These are phyloP conservation scores for Blastomyces silverae DNA, from an alignment of 2,329 filamentous ascomycete genomes.

Conservation along the genomic window DNA sequence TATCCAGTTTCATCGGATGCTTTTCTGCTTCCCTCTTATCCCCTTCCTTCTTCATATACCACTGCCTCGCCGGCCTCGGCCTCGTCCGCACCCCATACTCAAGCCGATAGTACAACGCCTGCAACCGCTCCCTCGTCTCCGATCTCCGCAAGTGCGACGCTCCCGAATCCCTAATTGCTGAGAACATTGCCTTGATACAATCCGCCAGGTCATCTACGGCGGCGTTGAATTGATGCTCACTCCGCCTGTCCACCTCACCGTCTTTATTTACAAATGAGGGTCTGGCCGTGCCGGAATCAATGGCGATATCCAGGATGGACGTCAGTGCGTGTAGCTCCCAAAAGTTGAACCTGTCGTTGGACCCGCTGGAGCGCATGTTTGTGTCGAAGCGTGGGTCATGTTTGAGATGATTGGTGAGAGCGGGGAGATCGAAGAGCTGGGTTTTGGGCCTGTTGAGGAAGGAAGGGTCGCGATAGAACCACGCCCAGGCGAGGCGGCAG, in stretches of 20 bases:
- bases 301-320: constrained; percentile 63
- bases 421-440: constrained; percentile 28
- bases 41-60: constrained; percentile 28
- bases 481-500: constrained; percentile 36
- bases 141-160: constrained; percentile 65
- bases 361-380: constrained; percentile 1
- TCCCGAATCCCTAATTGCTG: constrained; percentile 65
- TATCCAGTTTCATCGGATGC: neutral
- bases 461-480: constrained; percentile 29
- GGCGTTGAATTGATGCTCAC: constrained; percentile 56
- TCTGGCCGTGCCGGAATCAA: constrained; percentile 55
- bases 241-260: constrained; percentile 25
- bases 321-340: constrained; percentile 58
- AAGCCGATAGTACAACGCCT: constrained; percentile 67
- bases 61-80: constrained; percentile 46
- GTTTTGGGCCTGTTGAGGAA: constrained; percentile 27
- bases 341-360: constrained; percentile 49
- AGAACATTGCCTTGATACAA: constrained; percentile 51
- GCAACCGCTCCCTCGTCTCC: constrained; percentile 68
- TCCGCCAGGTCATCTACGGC: constrained; percentile 61
- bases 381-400: constrained; percentile 31
- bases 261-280: constrained; percentile 8
- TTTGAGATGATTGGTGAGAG: constrained; percentile 28
- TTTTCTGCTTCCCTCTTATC: constrained; percentile 14
- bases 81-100: constrained; percentile 63